These are phyloP conservation scores for Fusarium keratoplasticum DNA, from an alignment of 2,329 filamentous ascomycete genomes.

Conservation along the genomic window DNA sequence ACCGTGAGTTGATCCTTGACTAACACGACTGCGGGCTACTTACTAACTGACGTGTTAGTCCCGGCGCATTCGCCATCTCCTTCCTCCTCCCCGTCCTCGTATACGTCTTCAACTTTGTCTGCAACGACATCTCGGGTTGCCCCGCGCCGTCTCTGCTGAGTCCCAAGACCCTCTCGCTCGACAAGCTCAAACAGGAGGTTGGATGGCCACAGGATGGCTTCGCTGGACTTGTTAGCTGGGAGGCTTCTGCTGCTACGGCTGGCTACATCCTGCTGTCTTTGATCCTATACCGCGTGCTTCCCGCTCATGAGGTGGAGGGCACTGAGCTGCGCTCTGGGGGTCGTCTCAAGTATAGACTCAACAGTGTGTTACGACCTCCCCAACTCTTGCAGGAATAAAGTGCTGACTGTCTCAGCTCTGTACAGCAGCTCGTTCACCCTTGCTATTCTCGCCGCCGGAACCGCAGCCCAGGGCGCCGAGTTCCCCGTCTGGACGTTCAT, in stretches of 20 bases:
- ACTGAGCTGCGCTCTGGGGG: slow-evolving; percentile 77
- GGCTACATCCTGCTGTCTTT: slow-evolving; percentile 84
- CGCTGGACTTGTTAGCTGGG: slow-evolving; percentile 74
- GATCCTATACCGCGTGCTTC: slow-evolving; percentile 80
- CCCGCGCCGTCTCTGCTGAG: slow-evolving; percentile 84
- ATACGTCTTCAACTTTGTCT: slow-evolving; percentile 84
- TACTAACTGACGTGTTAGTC: slow-evolving; percentile 58
- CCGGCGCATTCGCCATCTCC: slow-evolving; percentile 81
- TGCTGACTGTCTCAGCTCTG: slow-evolving; percentile 67
- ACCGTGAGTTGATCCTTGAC: slow-evolving; percentile 53
- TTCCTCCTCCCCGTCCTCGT: slow-evolving; percentile 83
- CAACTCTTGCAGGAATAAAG: slow-evolving; percentile 19
- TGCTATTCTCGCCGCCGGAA: slow-evolving; percentile 78
- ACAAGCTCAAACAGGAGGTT: slow-evolving; percentile 80
- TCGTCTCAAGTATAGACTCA: slow-evolving; percentile 84
- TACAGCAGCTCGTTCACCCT: slow-evolving; percentile 80
- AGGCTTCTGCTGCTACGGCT: slow-evolving; percentile 76
- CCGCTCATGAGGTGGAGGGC: slow-evolving; percentile 78
- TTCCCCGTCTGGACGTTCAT: slow-evolving; percentile 95
- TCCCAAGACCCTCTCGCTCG: slow-evolving; percentile 77
- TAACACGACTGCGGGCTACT: background rate
- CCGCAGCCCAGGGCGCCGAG: slow-evolving; percentile 79
- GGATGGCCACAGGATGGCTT: slow-evolving; percentile 83
- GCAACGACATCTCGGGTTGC: slow-evolving; percentile 93
- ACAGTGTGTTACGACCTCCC: slow-evolving; percentile 62